Conservation (phyloP, 192 early-diverging fungal genomes). For the Anaeromyces robustus region DNA sequence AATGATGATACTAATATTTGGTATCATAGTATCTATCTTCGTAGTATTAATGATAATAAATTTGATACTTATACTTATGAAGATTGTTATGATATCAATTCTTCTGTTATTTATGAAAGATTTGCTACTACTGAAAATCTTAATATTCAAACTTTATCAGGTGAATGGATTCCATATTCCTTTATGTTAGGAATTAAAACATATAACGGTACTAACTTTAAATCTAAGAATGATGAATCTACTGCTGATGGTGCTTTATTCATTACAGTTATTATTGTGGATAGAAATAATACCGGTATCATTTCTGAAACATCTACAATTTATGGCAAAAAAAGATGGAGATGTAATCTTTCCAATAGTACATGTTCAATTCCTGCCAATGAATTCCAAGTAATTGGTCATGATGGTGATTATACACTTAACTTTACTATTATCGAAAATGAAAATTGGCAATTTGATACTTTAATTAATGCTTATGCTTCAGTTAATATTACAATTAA, state of each 20-base stretch:
- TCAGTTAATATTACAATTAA: background rate
- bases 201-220: background rate
- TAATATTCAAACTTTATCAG: background rate
- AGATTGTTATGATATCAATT: background rate
- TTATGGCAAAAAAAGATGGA: background rate
- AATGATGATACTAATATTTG: background rate
- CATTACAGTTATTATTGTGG: background rate
- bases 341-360: background rate
- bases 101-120: background rate
- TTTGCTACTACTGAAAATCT: background rate
- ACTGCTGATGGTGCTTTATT: background rate
- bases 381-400: background rate
- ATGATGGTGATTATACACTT: background rate
- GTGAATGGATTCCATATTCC: background rate
- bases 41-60: background rate
- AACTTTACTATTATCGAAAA: background rate
- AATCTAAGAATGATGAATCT: background rate
- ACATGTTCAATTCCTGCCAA: background rate
- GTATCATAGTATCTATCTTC: background rate
- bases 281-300: background rate
- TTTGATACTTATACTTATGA: background rate
- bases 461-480: background rate
- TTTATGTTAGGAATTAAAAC: background rate
- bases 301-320: background rate
- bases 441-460: background rate